A percentile compares a stretch with the other conserved stretches of the same genome.
phyloP scores from a whole-genome alignment of 805 yeast species.

The Ogataea trehalophila region DNA sequence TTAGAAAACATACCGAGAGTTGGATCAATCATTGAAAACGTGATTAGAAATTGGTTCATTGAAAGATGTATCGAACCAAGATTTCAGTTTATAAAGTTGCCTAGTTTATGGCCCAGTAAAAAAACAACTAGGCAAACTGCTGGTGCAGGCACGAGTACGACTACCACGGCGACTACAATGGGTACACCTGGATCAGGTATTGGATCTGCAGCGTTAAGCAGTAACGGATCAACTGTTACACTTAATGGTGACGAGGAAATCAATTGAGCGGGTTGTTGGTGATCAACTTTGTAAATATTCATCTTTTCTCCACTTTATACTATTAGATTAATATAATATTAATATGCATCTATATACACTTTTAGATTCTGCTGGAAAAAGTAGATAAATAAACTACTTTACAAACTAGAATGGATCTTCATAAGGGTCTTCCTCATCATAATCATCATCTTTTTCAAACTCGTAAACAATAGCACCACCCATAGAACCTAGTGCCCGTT shows the following conservation, averaged over 20 bases:
- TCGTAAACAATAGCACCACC: slow-evolving; percentile 97
- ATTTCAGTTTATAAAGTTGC: slow-evolving; percentile 78
- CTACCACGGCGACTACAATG: slow-evolving; percentile 1
- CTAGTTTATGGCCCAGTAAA: slow-evolving; percentile 81
- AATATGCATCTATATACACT: background rate
- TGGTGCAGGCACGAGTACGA: background rate
- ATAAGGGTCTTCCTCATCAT: slow-evolving; percentile 96
- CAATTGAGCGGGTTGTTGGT: background rate
- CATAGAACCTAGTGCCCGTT: slow-evolving; percentile 53
- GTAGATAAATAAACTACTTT: background rate
- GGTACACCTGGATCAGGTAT: background rate
- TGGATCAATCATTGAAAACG: slow-evolving; percentile 75
- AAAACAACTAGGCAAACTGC: slow-evolving; percentile 46
- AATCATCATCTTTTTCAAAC: slow-evolving; percentile 94
- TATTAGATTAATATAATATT: background rate
- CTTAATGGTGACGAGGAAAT: slow-evolving; percentile 12
- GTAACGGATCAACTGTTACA: too few species aligned
- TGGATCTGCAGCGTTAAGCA: background rate
- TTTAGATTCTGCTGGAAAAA: background rate
- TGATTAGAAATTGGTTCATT: slow-evolving; percentile 81
- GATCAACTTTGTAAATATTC: too few species aligned
- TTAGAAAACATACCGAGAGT: slow-evolving; percentile 91
- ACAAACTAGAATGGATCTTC: slow-evolving; percentile 78
- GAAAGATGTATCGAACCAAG: slow-evolving; percentile 94
- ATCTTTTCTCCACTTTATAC: too few species aligned